Conservation (phyloP, 495 filamentous ascomycete genomes). For the Podospora bellae-mahoneyi region DNA sequence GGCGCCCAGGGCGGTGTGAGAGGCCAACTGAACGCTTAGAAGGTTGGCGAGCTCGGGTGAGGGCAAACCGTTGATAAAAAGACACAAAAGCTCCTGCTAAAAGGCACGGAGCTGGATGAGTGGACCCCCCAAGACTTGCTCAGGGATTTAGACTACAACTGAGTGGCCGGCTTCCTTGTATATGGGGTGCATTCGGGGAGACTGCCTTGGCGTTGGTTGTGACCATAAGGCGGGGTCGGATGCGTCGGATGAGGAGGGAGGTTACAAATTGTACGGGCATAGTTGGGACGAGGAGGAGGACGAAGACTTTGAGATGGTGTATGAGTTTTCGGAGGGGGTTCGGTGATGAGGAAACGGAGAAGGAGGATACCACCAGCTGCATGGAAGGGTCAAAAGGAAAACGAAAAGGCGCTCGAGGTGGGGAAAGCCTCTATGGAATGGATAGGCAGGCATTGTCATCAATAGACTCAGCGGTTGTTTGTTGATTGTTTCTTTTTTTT, state of each 20-base stretch:
- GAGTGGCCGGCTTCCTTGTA: not conserved
- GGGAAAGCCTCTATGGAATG: too few relatives aligned
- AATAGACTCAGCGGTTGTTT: not conserved
- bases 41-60: not conserved
- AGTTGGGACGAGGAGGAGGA: not conserved
- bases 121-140: not conserved
- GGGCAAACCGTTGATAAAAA: not conserved
- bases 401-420: not conserved
- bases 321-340: too few relatives aligned
- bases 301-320: not conserved
- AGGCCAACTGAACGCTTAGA: conserved; percentile 38
- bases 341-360: not conserved
- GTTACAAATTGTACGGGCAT: not conserved
- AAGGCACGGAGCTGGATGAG: not conserved
- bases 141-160: not conserved
- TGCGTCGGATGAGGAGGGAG: not conserved
- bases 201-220: not conserved
- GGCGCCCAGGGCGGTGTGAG: conserved; percentile 82
- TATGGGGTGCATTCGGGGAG: not conserved
- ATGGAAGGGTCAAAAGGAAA: not conserved
- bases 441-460: not conserved
- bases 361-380: not conserved
- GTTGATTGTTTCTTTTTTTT: not conserved
- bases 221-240: not conserved
- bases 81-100: not conserved